phyloP scores from a whole-genome alignment of 2,329 filamentous ascomycete genomes.

The Scedosporium minutisporum region DNA sequence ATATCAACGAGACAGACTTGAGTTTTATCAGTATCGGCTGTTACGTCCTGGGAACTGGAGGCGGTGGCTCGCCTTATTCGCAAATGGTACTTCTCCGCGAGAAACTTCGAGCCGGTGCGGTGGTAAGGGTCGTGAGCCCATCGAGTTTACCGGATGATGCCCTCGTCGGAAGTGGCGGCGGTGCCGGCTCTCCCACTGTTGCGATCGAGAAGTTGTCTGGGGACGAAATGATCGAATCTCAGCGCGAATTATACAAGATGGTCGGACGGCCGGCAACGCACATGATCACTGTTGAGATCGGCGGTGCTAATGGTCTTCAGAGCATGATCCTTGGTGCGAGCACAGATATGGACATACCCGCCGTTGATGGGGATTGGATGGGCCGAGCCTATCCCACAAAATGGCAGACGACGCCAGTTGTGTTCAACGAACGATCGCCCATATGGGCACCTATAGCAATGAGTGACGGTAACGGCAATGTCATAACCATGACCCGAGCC shows the following conservation, averaged over 20 bases:
- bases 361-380: slow-evolving; percentile 48
- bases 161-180: slow-evolving; percentile 45
- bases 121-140: slow-evolving; percentile 41
- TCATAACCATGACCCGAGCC: slow-evolving; percentile 37
- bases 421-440: slow-evolving; percentile 35
- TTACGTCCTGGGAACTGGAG: slow-evolving; percentile 52
- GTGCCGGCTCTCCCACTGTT: slow-evolving; percentile 50
- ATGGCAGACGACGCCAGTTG: slow-evolving; percentile 46
- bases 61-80: slow-evolving; percentile 46
- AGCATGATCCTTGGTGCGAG: slow-evolving; percentile 46
- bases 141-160: slow-evolving; percentile 39
- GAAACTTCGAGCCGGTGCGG: slow-evolving; percentile 38
- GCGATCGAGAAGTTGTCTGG: slow-evolving; percentile 50
- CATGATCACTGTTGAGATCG: slow-evolving; percentile 55
- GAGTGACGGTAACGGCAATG: slow-evolving; percentile 42
- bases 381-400: slow-evolving; percentile 44
- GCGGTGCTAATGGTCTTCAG: slow-evolving; percentile 55
- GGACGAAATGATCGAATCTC: slow-evolving; percentile 43
- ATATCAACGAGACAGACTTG: slow-evolving; percentile 47
- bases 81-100: slow-evolving; percentile 40
- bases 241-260: slow-evolving; percentile 40
- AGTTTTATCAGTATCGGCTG: slow-evolving; percentile 47
- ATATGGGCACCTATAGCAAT: slow-evolving; percentile 35
- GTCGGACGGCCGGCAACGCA: slow-evolving; percentile 36
- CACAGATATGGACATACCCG: slow-evolving; percentile 39